A percentile compares a stretch with the other conserved stretches of the same genome.
phyloP scores from a whole-genome alignment of 164 flowering plant genomes.

The Stephania yunnanensis region DNA sequence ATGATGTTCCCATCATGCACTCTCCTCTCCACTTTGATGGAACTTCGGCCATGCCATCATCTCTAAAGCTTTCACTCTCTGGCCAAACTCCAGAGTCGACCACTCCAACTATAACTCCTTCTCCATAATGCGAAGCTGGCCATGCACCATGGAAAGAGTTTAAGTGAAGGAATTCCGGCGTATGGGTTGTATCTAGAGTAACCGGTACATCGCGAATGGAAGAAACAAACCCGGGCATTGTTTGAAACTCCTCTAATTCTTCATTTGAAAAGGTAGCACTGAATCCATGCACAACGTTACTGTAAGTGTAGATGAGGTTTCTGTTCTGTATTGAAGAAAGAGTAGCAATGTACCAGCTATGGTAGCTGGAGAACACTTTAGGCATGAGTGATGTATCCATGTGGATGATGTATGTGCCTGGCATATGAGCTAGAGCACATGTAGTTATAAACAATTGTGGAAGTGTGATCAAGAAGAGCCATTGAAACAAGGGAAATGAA shows the following conservation, averaged over 20 bases:
- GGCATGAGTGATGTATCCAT: conserved; percentile 66
- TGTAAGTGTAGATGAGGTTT: conserved; percentile 39
- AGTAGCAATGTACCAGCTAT: conserved; percentile 45
- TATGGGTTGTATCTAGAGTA: conserved; percentile 50
- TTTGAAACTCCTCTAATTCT: conserved; percentile 35
- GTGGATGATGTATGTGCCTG: conserved; percentile 50
- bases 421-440: conserved; percentile 7
- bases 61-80: conserved; percentile 61
- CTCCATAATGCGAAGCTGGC: conserved; percentile 43
- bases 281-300: conserved; percentile 53
- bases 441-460: conserved; percentile 5
- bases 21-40: conserved; percentile 67
- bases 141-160: conserved; percentile 35
- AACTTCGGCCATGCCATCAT: conserved; percentile 40
- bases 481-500: conserved; percentile 6
- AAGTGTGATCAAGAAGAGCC: conserved; percentile 14
- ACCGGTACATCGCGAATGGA: conserved; percentile 33
- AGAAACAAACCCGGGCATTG: conserved; percentile 40
- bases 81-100: conserved; percentile 83
- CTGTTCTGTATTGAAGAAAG: conserved; percentile 25
- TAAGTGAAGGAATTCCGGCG: conserved; percentile 48
- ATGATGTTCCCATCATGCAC: conserved; percentile 43
- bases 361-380: conserved; percentile 41
- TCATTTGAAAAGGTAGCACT: conserved; percentile 43
- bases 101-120: conserved; percentile 58